Evolutionary conservation across 2,329 filamentous ascomycete species (phyloP).

Genomic region (Akanthomyces uredinophilus): DNA sequence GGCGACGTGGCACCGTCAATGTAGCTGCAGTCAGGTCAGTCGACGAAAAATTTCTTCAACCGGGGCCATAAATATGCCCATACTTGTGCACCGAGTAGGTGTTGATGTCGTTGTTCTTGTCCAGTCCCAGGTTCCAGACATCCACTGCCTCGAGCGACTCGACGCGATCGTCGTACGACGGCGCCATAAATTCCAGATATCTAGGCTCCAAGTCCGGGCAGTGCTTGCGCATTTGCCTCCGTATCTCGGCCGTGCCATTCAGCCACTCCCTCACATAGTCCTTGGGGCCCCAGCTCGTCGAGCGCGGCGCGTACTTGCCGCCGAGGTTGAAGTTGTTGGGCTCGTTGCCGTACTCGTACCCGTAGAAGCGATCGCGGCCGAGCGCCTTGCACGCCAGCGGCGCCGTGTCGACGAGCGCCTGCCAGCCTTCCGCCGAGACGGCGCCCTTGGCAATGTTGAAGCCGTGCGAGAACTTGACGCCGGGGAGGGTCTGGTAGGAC

Average conservation of each 20-base stretch:
- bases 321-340: slow-evolving; percentile 27
- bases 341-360: slow-evolving; percentile 62
- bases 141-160: slow-evolving; percentile 45
- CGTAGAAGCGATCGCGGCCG: slow-evolving; percentile 42
- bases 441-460: slow-evolving; percentile 53
- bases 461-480: slow-evolving; percentile 53
- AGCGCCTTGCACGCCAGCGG: slow-evolving; percentile 54
- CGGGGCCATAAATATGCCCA: slow-evolving; percentile 17
- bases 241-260: slow-evolving; percentile 46
- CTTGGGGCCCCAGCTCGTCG: neutral
- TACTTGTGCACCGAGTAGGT: slow-evolving; percentile 52
- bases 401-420: slow-evolving; percentile 49
- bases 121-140: slow-evolving; percentile 48
- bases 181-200: slow-evolving; percentile 36
- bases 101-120: slow-evolving; percentile 42
- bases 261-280: slow-evolving; percentile 53
- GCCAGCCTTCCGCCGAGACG: slow-evolving; percentile 46
- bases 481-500: slow-evolving; percentile 53
- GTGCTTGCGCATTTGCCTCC: slow-evolving; percentile 35
- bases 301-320: neutral
- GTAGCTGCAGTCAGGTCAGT: slow-evolving; percentile 41
- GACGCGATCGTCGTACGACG: slow-evolving; percentile 49
- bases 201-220: slow-evolving; percentile 43
- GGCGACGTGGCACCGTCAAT: slow-evolving; percentile 52
- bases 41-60: no score